Percentiles rank a stretch among this genome's conserved stretches.
These are phyloP conservation scores for Cercospora sp. DNA, from an alignment of 2,329 filamentous ascomycete genomes.

Conservation along the genomic window DNA sequence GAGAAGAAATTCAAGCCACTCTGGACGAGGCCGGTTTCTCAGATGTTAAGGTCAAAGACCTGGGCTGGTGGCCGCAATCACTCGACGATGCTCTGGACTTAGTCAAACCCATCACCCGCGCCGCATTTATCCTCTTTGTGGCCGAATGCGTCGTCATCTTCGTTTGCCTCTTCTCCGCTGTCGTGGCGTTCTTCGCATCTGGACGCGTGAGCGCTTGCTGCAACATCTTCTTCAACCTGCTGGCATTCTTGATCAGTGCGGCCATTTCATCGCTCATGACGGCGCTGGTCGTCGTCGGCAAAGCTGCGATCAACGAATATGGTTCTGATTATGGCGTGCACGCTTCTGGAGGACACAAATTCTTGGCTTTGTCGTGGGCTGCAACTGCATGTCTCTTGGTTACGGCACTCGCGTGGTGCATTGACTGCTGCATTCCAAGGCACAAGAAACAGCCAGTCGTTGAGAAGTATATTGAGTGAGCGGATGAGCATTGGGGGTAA, in stretches of 20 bases:
- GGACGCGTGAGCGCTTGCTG: conserved; percentile 50
- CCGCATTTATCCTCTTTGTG: conserved; percentile 61
- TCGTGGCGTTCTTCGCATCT: conserved; percentile 48
- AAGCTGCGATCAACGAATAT: conserved; percentile 55
- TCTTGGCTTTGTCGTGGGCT: background rate
- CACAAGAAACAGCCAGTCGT: background rate
- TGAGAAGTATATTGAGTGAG: background rate
- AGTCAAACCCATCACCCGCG: conserved; percentile 52
- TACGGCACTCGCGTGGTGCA: background rate
- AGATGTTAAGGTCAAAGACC: conserved; percentile 51
- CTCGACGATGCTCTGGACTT: conserved; percentile 56
- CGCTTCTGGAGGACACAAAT: background rate
- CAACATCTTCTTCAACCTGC: conserved; percentile 51
- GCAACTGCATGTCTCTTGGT: background rate
- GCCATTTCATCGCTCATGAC: conserved; percentile 74
- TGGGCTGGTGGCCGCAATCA: conserved; percentile 56
- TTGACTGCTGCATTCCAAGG: background rate
- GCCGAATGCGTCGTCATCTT: conserved; percentile 52
- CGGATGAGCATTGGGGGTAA: background rate
- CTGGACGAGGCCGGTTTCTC: conserved; percentile 43
- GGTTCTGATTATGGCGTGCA: conserved; percentile 35
- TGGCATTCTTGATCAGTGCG: conserved; percentile 62
- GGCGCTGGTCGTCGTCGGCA: conserved; percentile 58
- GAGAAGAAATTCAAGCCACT: conserved; percentile 50
- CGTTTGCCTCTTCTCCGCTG: conserved; percentile 51